Base-by-base conservation (phyloP, 306 rosid species). In the Dryas octopetala region DNA sequence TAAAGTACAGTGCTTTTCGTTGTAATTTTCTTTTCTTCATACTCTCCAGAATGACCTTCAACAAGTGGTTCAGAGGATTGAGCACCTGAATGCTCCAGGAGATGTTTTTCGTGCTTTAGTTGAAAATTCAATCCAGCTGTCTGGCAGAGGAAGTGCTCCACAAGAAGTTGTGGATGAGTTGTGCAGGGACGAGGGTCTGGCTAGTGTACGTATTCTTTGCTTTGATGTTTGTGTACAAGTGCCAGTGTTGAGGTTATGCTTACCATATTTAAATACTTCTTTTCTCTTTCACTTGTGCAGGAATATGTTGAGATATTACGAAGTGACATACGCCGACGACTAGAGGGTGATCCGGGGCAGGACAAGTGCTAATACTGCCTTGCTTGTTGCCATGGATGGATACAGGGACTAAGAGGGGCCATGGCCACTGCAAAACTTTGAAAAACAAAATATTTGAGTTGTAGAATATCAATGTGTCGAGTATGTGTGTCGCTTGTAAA, bases 271-370 rank as follows among this genome's bases (percentile, higher is more conserved):
- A 47, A 48, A 9, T 13, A 50, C 63, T 60, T 4, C 32, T 46
- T 26, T 5, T 66, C 48, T 69, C 58, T 68, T 49, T 57, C 50
- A 57, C 68, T 62, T 74, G 46, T 81, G 75, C 85, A 96, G 99
- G 99, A 96, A 80, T 96, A 96, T 68, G 7, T 84, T 47, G 96
- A 88, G 74, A 81, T 89, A 17, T 85, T 96, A 79, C 80, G 84
- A 52, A 66, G 50, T 28, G 98, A 92, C 79, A 60, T 86, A 19
- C 80, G 68, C 44, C 69, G 61, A 78, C 85, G 90, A 71, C 65
- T 84, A 32, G 66, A 80, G 75, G 86, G 82, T 48, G 79, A 78
- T 32, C 74, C 87, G 7, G 79, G 78, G 70, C 72, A 52, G 81
- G 91, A 79, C 74, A 70, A 77, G 76, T 74, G 80, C 48, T 81